Base-by-base conservation (phyloP, 805 yeast species). In the Candida incommunis region DNA sequence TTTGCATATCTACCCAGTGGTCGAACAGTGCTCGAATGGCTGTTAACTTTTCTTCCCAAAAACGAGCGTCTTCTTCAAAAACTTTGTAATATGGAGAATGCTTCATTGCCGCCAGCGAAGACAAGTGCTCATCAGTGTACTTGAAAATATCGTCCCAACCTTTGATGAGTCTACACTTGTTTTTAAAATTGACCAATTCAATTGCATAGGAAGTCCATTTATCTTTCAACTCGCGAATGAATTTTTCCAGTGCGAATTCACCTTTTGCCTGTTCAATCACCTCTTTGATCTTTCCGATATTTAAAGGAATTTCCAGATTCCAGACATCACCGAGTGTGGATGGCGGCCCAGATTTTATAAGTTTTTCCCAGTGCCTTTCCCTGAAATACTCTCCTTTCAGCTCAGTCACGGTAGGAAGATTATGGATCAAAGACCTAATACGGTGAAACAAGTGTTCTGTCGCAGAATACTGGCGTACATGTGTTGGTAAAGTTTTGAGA, bases 1-100 rank as follows among this genome's bases (percentile, higher is more conserved):
- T 66, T 59, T 90, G 97, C 1, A 78, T 82, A 26, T 85, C 95
- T 23, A 82, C 70, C 94, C 95, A 87, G 0, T 61, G 55, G 49
- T 78, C 84, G 26, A 83, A 65, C 1, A 83, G 56, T 1, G 65
- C 63, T 40, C 69, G 70, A 1, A 85, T 52, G 0, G 56, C 52
- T 41, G 70, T 72, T n/a, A 90, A 56, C 45, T 68, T 72, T 0
- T 64, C 65, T 50, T 80, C 87, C 67, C 85, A 68, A 1, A 64
- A 67, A 4, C 57, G 46, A 0, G 79, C 71, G 4, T 73, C 76
- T 41, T 71, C 73, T 45, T 80, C 84, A 56, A 86, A 83, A 1
- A 68, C 66, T 9, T 62, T 61, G 59, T 66, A 82, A 50, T 72
- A 76, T 0, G 77, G 69, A 0, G 96, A 86, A 49, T 73, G 70